Evolutionary conservation across 225 moss, liverwort and hornwort species (phyloP), one percentile per base, ranked within the genome.

Genomic region (Pseudoscleropodium purum): DNA sequence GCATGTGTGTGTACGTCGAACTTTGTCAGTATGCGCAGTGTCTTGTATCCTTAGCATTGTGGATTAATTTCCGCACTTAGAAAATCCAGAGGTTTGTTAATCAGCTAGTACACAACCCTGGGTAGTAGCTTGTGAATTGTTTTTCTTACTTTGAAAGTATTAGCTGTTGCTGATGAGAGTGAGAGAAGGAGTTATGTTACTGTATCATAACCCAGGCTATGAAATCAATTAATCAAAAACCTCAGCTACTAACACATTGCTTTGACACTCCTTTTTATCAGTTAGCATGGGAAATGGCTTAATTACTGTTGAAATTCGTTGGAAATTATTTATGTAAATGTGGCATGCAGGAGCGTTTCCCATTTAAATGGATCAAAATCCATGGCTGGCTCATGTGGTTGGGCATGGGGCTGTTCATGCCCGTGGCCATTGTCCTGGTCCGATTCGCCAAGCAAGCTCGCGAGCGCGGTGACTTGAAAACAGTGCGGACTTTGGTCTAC

Each of bases 321-420:
- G 65, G 14, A 63, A 47, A 34, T 30, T 21, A 2, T 9, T 61
- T 26, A 16, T 59, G 13, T 9, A 19, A 39, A 24, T 31, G 79
- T 86, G 76, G 76, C 67, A 52, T 49, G 70, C 94, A 91, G 93
- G 7, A 7, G 79, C 34, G 4, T 1, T 93, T 4, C 30, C 96
- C 94, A 30, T 82, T 93, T 2, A 21, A 90, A 85, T 96, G 94
- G 95, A 89, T 95, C 34, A 92, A 67, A 68, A 82, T 96, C 5
- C 97, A 96, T 56, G 97, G 96, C 21, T 96, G 92, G 90, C 93
- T 96, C 77, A 95, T 98, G 98, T 97, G 98, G 95, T 54, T 89
- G 7, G 94, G 93, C 31, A 91, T 95, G 93, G 98, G 98, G 18
- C 87, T 97, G 47, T 54, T 97, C 47, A 91, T 97, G 90, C 98